Evolutionary conservation across 192 early-diverging fungal species (phyloP), one percentile per base, ranked within the genome.

Genomic region (Geranomyces michiganensis): DNA sequence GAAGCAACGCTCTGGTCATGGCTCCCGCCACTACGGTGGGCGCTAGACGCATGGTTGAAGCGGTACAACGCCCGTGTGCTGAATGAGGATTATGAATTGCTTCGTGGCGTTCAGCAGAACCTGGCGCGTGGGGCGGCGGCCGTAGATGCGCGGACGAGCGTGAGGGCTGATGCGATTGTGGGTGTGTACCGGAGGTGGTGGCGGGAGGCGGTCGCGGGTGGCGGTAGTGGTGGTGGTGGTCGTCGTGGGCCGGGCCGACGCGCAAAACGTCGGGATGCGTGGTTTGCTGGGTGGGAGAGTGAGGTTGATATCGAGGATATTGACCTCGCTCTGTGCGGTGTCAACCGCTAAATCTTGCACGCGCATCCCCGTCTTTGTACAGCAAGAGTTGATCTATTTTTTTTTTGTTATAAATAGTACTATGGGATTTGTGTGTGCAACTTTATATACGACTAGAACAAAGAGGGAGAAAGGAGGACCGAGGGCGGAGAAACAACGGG

Each of bases 31-130:
- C 55, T 67, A n/a, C n/a, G 32, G 6, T 68, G 49, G 66, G 15
- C 53, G 19, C 17, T 56, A 7, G 17, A 19, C n/a, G 58, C 56
- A 58, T 68, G 59, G 26, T 24, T 67, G 17, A 59, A 49, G n/a
- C 21, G 60, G 2, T 68, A 70, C 73, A 68, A 68, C 33, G 22
- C 45, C 4, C 44, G 64, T 14, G 47, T 68, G 29, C 43, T 74
- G 13, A 24, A 31, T 31, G 62, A 74, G 33, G 65, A 69, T 44
- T 68, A 70, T 60, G 68, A 19, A 24, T 17, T 70, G 41, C 53
- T 70, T 14, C 59, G 22, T 12, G 68, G 68, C 56, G 1, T 70
- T 31, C 68, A 70, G 45, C 14, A 29, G 56, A 58, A 60, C 45
- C 55, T 70, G 19, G 56, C 56, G 17, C 15, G 10, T 1, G 68